Evolutionary conservation across 129 eudicot genomes (phyloP).

Genomic region (Flaveria robusta): DNA sequence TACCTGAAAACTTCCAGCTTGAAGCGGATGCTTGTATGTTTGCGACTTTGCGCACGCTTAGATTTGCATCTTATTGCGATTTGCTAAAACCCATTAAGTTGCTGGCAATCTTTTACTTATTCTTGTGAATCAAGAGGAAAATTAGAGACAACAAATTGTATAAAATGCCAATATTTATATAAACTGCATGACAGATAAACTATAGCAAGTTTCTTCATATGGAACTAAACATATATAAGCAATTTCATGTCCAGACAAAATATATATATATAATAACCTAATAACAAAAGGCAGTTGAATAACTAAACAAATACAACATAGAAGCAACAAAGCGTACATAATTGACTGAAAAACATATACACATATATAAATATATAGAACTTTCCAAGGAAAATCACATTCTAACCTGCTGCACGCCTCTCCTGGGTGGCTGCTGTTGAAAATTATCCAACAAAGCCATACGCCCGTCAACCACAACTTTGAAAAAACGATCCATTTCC

Average conservation of each 20-base stretch:
- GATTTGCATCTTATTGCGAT: neutral
- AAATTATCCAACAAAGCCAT: conserved; percentile 80
- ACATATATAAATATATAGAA: neutral
- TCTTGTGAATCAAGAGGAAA: neutral
- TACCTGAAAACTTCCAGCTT: neutral
- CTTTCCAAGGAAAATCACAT: conserved; percentile 29
- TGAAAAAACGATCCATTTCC: conserved; percentile 77
- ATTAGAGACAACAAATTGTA: neutral
- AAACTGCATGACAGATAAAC: neutral
- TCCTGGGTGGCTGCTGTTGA: conserved; percentile 32
- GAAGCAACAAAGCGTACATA: neutral
- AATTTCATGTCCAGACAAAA: neutral
- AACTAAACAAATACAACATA: conserved; percentile 19
- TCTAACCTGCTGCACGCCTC: conserved; percentile 42
- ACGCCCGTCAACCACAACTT: conserved; percentile 72
- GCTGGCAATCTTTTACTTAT: neutral
- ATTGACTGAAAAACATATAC: conserved; percentile 1
- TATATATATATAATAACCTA: conserved; percentile 17
- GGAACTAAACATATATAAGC: neutral
- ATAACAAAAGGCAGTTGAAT: conserved; percentile 14
- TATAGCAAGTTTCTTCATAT: neutral
- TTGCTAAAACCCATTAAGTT: neutral
- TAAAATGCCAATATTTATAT: neutral
- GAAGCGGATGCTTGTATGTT: neutral
- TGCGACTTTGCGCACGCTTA: too few relatives aligned